Conservation (phyloP, 257 asterid genomes). For the Mentha longifolia region DNA sequence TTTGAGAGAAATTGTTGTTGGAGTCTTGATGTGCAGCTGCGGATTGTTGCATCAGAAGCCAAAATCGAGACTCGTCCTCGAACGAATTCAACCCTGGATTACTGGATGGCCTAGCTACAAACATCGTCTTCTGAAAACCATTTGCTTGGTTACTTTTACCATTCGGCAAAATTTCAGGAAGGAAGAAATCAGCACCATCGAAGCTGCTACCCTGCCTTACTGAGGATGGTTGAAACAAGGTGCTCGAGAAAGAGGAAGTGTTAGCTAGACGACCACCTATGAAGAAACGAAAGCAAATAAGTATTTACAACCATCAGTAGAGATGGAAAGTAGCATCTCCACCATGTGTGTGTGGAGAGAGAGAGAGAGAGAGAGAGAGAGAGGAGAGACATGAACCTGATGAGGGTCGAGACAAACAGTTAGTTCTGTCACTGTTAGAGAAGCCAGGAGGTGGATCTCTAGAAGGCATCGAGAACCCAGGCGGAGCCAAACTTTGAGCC, state of each 20-base stretch:
- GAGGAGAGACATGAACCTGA: slow-evolving; percentile 52
- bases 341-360: neutral
- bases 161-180: slow-evolving; percentile 54
- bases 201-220: slow-evolving; percentile 42
- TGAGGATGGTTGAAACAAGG: slow-evolving; percentile 46
- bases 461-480: slow-evolving; percentile 73
- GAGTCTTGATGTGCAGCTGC: slow-evolving; percentile 51
- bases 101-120: slow-evolving; percentile 43
- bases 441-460: slow-evolving; percentile 92
- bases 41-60: slow-evolving; percentile 71
- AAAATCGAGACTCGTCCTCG: slow-evolving; percentile 66
- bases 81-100: slow-evolving; percentile 43
- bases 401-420: slow-evolving; percentile 47
- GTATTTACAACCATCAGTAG: neutral
- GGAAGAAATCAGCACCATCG: slow-evolving; percentile 51
- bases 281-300: neutral
- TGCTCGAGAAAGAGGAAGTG: slow-evolving; percentile 45
- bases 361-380: neutral
- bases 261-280: slow-evolving; percentile 61
- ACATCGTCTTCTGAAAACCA: slow-evolving; percentile 41
- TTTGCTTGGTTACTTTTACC: slow-evolving; percentile 50
- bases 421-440: slow-evolving; percentile 55
- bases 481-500: slow-evolving; percentile 73
- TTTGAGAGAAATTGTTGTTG: slow-evolving; percentile 48
- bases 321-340: slow-evolving; percentile 8